A percentile compares a stretch with the other conserved stretches of the same genome.
phyloP scores from a whole-genome alignment of 2,329 filamentous ascomycete genomes.

The Teratosphaeria destructans region DNA sequence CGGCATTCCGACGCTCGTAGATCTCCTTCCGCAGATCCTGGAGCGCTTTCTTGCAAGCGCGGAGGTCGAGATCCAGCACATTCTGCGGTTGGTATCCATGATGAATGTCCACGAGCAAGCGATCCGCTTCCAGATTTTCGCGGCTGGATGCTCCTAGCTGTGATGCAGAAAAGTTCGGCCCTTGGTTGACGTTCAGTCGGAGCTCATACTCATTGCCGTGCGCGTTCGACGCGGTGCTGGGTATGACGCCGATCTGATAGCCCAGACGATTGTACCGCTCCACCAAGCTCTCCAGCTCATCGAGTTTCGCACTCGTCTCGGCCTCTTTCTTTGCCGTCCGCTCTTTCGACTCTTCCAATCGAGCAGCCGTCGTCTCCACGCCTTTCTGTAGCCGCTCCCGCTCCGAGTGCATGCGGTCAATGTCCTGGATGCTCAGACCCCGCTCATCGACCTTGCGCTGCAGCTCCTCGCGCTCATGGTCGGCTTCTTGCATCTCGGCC shows the following conservation, averaged over 20 bases:
- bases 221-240: conserved; percentile 71
- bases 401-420: conserved; percentile 96
- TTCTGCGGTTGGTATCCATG: conserved; percentile 86
- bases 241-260: conserved; percentile 88
- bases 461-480: conserved; percentile 68
- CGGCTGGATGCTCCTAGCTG: conserved; percentile 37
- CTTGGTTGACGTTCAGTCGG: conserved; percentile 67
- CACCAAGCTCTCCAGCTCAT: conserved; percentile 82
- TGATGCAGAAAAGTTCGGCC: conserved; percentile 56
- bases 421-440: conserved; percentile 94
- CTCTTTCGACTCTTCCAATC: conserved; percentile 76
- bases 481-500: conserved; percentile 64
- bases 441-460: conserved; percentile 84
- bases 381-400: conserved; percentile 85
- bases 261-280: conserved; percentile 89
- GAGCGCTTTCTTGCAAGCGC: conserved; percentile 74
- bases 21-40: conserved; percentile 75
- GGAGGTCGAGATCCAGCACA: conserved; percentile 68
- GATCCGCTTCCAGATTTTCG: conserved; percentile 49
- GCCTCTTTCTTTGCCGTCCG: conserved; percentile 74
- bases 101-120: conserved; percentile 72
- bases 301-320: conserved; percentile 76
- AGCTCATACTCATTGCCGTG: conserved; percentile 76
- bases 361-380: conserved; percentile 63
- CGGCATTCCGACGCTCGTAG: conserved; percentile 71